A percentile compares a stretch with the other conserved stretches of the same genome.
Conservation (phyloP, 306 rosid species). For the Fragaria iinumae region DNA sequence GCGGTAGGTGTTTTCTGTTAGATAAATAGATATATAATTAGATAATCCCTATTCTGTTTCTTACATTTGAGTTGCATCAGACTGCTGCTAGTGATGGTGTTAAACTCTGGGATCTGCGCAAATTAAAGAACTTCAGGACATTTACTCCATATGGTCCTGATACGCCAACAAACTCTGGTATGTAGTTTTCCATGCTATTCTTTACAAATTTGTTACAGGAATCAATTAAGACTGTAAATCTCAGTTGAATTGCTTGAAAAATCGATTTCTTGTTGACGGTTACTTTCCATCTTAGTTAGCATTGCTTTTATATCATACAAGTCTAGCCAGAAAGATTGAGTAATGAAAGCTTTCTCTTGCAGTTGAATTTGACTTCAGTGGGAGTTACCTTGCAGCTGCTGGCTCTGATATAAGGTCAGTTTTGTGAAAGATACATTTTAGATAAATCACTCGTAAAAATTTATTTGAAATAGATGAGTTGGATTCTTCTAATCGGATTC, state of each 20-base stretch:
- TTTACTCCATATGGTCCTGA: slow-evolving; percentile 81
- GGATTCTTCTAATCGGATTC: background rate
- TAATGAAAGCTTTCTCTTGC: slow-evolving; percentile 33
- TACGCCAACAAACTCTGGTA: slow-evolving; percentile 83
- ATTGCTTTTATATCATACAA: background rate
- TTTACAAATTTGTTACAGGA: background rate
- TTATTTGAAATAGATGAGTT: background rate
- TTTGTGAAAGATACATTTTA: slow-evolving; percentile 12
- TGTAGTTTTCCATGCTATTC: slow-evolving; percentile 4
- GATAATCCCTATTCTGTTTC: slow-evolving; percentile 19
- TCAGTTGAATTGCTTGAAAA: background rate
- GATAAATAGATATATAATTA: slow-evolving; percentile 11
- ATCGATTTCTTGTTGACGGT: background rate
- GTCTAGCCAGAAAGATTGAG: background rate
- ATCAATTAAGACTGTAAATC: background rate
- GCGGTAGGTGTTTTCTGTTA: slow-evolving; percentile 60
- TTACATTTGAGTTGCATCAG: slow-evolving; percentile 41
- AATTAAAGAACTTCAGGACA: slow-evolving; percentile 81
- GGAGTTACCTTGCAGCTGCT: slow-evolving; percentile 85
- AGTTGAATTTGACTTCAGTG: slow-evolving; percentile 98
- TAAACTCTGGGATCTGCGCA: slow-evolving; percentile 95
- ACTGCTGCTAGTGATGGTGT: slow-evolving; percentile 98
- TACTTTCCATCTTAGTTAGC: background rate
- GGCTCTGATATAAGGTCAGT: slow-evolving; percentile 91
- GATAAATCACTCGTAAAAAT: background rate